Evolutionary conservation across 371 early-diverging fungal genomes (phyloP).

Genomic region (Dichotomocladium elegans): DNA sequence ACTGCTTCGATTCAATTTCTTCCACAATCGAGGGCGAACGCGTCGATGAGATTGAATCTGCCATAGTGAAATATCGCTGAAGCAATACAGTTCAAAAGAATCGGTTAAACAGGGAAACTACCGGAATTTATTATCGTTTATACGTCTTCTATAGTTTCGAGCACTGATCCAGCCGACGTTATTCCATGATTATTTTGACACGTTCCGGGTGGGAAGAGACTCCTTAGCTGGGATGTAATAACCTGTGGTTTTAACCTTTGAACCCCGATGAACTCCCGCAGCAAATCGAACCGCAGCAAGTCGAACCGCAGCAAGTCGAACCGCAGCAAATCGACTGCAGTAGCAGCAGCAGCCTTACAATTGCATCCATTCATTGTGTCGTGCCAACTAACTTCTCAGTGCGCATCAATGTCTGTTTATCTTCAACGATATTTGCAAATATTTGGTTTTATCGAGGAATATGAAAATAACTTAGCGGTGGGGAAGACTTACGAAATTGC

Average conservation of each 20-base stretch:
- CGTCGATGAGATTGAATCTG: constrained; percentile 2
- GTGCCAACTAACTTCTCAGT: no score
- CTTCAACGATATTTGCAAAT: no score
- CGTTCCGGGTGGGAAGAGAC: neutral
- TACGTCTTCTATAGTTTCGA: no score
- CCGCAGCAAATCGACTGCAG: no score
- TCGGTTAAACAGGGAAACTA: constrained; percentile 1
- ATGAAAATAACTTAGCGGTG: no score
- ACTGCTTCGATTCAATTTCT: neutral
- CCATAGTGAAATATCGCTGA: neutral
- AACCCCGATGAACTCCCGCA: neutral
- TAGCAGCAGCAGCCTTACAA: no score
- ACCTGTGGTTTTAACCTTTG: no score
- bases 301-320: neutral
- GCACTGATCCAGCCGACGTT: neutral
- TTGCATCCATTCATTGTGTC: no score
- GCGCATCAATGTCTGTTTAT: no score
- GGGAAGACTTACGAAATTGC: no score
- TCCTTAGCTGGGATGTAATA: neutral
- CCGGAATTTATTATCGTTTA: neutral
- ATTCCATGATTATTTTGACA: neutral
- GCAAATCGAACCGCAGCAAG: neutral
- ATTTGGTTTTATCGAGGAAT: no score
- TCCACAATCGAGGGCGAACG: constrained; percentile 9
- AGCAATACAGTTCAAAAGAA: neutral